phyloP scores from a whole-genome alignment of 2,329 filamentous ascomycete species.

The Fusarium odoratissimum region DNA sequence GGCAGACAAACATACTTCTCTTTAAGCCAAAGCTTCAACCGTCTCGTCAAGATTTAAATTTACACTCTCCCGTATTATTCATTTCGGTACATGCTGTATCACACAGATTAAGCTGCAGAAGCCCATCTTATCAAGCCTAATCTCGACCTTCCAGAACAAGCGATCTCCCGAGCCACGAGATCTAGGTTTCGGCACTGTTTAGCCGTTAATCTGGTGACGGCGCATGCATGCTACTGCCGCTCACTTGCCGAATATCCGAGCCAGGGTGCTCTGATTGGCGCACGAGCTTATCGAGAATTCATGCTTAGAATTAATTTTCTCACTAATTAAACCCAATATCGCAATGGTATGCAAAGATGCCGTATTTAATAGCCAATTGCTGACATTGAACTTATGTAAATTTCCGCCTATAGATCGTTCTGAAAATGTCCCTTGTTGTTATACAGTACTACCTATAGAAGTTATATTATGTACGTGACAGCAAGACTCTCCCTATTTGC shows the following conservation, averaged over 20 bases:
- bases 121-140: background rate
- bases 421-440: too few relatives aligned
- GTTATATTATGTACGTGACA: background rate
- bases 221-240: background rate
- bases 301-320: background rate
- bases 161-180: background rate
- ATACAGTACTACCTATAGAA: too few relatives aligned
- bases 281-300: background rate
- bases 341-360: background rate
- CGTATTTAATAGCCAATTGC: fast-evolving
- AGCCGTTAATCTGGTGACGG: constrained; percentile 1
- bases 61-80: fast-evolving
- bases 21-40: fast-evolving
- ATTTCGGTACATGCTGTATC: fast-evolving
- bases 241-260: constrained; percentile 2
- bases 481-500: too few relatives aligned
- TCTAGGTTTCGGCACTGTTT: background rate
- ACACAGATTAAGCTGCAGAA: background rate
- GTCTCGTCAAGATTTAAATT: fast-evolving
- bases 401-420: background rate
- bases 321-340: background rate
- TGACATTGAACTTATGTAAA: fast-evolving
- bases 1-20: too few relatives aligned
- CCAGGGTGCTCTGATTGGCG: background rate
- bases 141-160: constrained; percentile 4